phyloP scores from a whole-genome alignment of 2,329 filamentous ascomycete genomes.

The Metarhizium sp. region DNA sequence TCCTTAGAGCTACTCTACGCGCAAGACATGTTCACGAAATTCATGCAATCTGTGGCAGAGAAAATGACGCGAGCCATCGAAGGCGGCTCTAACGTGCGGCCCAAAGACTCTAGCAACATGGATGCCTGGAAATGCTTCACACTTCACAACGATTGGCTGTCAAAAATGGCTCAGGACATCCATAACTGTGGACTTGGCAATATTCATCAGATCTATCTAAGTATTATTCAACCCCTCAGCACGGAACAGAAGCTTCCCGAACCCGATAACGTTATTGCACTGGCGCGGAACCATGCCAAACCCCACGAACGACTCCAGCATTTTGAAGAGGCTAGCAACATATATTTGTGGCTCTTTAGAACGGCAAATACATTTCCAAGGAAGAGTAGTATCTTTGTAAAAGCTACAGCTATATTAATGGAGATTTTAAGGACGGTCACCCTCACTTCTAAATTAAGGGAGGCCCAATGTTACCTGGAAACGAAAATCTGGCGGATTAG shows the following conservation, averaged over 20 bases:
- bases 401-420: background rate
- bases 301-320: background rate
- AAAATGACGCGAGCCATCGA: slow-evolving; percentile 1
- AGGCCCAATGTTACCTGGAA: background rate
- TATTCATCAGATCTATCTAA: background rate
- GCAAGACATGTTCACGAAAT: slow-evolving; percentile 18
- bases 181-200: background rate
- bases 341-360: background rate
- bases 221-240: background rate
- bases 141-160: background rate
- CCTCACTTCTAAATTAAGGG: background rate
- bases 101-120: background rate
- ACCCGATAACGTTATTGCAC: background rate
- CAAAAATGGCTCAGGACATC: background rate
- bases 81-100: background rate
- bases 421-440: background rate
- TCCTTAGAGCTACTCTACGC: slow-evolving; percentile 11
- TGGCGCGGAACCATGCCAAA: background rate
- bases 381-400: background rate
- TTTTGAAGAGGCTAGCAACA: rapidly evolving
- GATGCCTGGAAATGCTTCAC: background rate
- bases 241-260: background rate
- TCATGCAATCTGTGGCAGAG: slow-evolving; percentile 18
- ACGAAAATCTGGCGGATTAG: rapidly evolving
- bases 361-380: background rate